phyloP scores from a whole-genome alignment of 2,329 filamentous ascomycete species.

The Colletotrichum somersetense region DNA sequence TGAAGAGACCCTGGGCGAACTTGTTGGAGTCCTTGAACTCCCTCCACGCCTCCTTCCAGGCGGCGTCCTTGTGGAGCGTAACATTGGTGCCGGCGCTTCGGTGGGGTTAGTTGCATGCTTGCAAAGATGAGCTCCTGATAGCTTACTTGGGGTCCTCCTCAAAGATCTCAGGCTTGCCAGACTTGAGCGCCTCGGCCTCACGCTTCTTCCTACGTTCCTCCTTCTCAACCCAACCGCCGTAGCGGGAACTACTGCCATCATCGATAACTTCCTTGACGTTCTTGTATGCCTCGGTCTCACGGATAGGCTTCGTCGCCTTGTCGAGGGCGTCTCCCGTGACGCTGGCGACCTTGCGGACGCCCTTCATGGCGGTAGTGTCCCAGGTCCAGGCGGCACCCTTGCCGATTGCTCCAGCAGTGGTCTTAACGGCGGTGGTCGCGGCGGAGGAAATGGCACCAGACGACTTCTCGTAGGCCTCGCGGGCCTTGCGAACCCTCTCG shows the following conservation, averaged over 20 bases:
- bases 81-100: conserved; percentile 90
- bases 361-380: conserved; percentile 95
- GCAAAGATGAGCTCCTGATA: background rate
- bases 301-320: conserved; percentile 93
- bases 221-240: conserved; percentile 97
- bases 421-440: conserved; percentile 84
- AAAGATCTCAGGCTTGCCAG: conserved; percentile 67
- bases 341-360: conserved; percentile 86
- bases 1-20: conserved; percentile 89
- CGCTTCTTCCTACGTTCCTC: conserved; percentile 88
- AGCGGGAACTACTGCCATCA: conserved; percentile 94
- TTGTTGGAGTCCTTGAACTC: conserved; percentile 93
- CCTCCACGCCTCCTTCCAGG: conserved; percentile 98
- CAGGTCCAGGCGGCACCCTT: conserved; percentile 96
- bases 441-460: conserved; percentile 85
- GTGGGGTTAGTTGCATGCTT: conserved; percentile 50
- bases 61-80: conserved; percentile 95
- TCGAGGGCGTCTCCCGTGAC: conserved; percentile 89
- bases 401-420: conserved; percentile 87
- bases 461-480: conserved; percentile 87
- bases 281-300: conserved; percentile 95
- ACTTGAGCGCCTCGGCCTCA: conserved; percentile 74
- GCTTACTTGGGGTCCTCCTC: conserved; percentile 91
- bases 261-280: conserved; percentile 96
- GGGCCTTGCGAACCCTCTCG: conserved; percentile 87